Base-by-base conservation (phyloP, 164 flowering plant species). In the Nelumbo lutea region DNA sequence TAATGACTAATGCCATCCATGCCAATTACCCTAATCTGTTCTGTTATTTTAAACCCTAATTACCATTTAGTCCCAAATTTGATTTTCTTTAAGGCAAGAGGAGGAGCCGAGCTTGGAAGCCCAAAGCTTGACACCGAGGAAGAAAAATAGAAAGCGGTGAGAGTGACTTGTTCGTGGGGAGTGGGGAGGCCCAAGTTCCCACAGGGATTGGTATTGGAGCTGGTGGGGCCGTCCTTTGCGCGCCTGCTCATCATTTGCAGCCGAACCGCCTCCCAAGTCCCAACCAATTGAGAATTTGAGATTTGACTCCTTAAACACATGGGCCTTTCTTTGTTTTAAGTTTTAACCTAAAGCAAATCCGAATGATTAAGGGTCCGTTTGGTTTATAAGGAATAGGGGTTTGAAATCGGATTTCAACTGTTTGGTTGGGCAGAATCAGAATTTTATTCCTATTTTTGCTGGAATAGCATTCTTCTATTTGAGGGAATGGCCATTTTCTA, bases 141-240 rank as follows among this genome's bases (percentile, higher is more conserved):
- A 50, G 53, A 50, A 13, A 50, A 50, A 50, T 2, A 50, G 53
- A 50, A 6, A 13, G 53, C 48, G 48, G 5, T 4, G 5, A 46
- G 48, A 46, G 48, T 27, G 48, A 46, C 7, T 46, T 46, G 5
- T 4, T 7, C 48, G 7, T 46, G 48, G 7, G 57, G 4, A 53
- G 11, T 14, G 14, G 57, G 51, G 81, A 76, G 89, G 88, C 85
- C 90, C 90, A 87, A 88, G 84, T 88, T 82, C 86, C 93, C 65
- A 89, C 83, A 82, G 89, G 77, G 90, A 87, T 87, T 77, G 85
- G 70, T 81, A 43, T 9, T 69, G 83, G 84, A 78, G 77, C 73
- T 75, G 61, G 42, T 46, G 61, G 60, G 38, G 57, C 68, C 66
- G 39, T 74, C 79, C 76, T 74, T 51, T 40, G 27, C 27, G 27